Base-by-base conservation (phyloP, 108 stramenopile genomes). In the Fragilariopsis cylindrus region DNA sequence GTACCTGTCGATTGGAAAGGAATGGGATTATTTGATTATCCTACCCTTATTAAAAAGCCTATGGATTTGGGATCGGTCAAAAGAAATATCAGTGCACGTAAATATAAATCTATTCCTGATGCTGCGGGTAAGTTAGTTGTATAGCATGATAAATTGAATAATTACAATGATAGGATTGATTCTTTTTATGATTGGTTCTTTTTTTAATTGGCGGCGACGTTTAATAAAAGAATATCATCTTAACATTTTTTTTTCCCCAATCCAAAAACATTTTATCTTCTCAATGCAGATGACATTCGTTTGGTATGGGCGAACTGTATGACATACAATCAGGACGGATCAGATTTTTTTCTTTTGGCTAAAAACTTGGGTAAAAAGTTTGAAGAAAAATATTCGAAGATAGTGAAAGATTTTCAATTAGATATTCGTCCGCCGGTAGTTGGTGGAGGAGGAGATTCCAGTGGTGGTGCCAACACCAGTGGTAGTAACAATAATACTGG, bases 21-120 rank as follows among this genome's bases (percentile, higher is more conserved):
- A 39, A 77, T 98, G 42, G 97, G 96, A 44, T 90, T 98, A 42
- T 85, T 79, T 65, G 97, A 98, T 75, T 98, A 98, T 77, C 98
- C 97, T 62, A 79, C 89, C 77, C 82, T 97, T 8, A 84, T 98
- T 82, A 95, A 97, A 73, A 89, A 90, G 69, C 98, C 97, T 57
- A 97, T 97, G 96, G 98, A 98, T 84, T 84, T 98, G 30, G 94
- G 95, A 16, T 96, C 96, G 13, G 85, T 98, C 56, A 94, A 96
- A 74, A 77, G 84, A 41, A 90, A 91, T 48, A 72, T 98, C 41
- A 87, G 86, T 55, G 73, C 76, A 7, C 78, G 89, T 15, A 85
- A 86, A 43, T 98, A 98, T 77, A 81, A 84, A 70, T 79, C 81
- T 42, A 71, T 94, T 56, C 81, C 82, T 43, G 94, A 94, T 15